Evolutionary conservation across 441 rosid species (phyloP), one percentile per base, ranked within the genome.

Genomic region (Euphorbia corollata): DNA sequence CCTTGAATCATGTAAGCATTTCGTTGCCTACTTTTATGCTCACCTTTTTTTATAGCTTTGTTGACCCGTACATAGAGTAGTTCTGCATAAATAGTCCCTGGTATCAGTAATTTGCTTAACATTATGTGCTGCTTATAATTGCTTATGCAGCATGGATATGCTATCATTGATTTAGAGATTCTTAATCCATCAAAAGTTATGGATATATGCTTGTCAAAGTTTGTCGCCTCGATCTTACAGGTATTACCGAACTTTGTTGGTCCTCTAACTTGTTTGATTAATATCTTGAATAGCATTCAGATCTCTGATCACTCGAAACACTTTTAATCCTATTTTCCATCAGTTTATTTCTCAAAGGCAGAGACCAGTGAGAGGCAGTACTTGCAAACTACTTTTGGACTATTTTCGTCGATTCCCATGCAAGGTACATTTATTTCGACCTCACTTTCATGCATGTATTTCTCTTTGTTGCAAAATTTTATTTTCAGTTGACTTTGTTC

Each of bases 281-380:
- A 67, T 69, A 65, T 48, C 63, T 12, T 57, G 23, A 56, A 61
- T 32, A 27, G 13, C 57, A 36, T 48, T 64, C 59, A 64, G 10
- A 39, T 53, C 18, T 61, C 18, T 39, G 41, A 36, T 12, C 19
- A 13, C 64, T 68, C 41, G 70, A 67, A 75, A 43, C 45, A 36
- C 68, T 56, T 71, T 23, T 78, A 67, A 83, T 77, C 19, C 45
- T 69, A 55, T 47, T 60, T 71, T 62, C 57, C 67, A 11, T 67
- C 85, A 94, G 97, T 89, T 86, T 77, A 79, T 88, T 71, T 89
- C 97, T 71, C 99, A 94, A 82, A 77, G 92, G 76, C 91, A 89
- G 41, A 86, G 92, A 55, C 92, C 93, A 61, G 78, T 91, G 51
- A 79, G 97, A 67, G 97, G 97, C 41, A 79, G 80, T 76, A 78